These are phyloP conservation scores for Acacia confusa DNA, from an alignment of 306 rosid species.

Conservation along the genomic window DNA sequence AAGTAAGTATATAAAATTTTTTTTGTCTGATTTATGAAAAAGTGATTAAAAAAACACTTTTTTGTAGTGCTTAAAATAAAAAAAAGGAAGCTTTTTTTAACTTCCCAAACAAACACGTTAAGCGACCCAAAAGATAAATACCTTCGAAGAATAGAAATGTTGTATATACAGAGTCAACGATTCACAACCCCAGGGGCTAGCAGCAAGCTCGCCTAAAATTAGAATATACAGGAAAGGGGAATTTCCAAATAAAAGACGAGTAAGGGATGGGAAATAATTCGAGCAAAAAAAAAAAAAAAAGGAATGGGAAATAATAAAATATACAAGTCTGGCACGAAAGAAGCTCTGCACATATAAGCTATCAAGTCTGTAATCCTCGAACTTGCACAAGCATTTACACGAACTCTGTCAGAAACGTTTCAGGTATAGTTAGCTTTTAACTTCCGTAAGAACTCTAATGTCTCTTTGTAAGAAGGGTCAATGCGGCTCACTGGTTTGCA, in stretches of 20 bases:
- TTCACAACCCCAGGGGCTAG: slow-evolving; percentile 9
- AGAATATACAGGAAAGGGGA: slow-evolving; percentile 1
- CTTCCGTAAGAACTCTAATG: slow-evolving; percentile 72
- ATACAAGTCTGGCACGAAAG: slow-evolving; percentile 22
- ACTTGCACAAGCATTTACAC: slow-evolving; percentile 24
- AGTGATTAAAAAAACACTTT: too few species aligned
- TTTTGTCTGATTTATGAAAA: too few species aligned
- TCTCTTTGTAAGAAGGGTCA: slow-evolving; percentile 86
- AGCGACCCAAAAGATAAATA: neutral
- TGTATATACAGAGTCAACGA: slow-evolving; percentile 25
- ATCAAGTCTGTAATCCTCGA: slow-evolving; percentile 22
- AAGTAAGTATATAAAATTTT: too few species aligned
- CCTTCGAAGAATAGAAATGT: neutral
- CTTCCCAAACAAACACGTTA: too few species aligned
- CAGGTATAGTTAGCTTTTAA: slow-evolving; percentile 46
- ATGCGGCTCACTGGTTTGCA: slow-evolving; percentile 80
- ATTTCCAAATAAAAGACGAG: slow-evolving; percentile 16
- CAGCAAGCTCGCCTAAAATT: neutral
- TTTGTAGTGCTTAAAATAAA: too few species aligned
- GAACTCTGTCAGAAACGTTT: neutral
- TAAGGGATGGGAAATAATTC: neutral
- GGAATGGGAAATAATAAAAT: slow-evolving; percentile 6
- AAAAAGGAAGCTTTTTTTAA: too few species aligned
- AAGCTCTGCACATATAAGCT: neutral
- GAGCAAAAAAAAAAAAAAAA: too few species aligned